These are phyloP conservation scores for Solanum etuberosum DNA, from an alignment of 257 asterid species.

Conservation along the genomic window DNA sequence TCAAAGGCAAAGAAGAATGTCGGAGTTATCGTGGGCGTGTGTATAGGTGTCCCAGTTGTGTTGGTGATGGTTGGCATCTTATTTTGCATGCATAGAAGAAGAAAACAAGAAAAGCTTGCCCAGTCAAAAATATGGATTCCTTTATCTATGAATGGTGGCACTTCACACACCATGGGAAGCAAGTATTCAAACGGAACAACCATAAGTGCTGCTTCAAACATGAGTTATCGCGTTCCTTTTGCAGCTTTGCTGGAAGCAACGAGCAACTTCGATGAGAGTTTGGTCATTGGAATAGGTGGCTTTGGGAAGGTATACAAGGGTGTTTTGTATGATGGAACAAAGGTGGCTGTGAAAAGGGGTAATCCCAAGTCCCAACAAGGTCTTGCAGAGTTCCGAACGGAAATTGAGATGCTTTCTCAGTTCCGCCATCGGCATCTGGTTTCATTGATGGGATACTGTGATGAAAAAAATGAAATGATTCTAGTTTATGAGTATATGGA, in stretches of 20 bases:
- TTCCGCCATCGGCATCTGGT: slow-evolving; percentile 81
- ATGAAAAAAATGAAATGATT: slow-evolving; percentile 74
- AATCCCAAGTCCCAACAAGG: slow-evolving; percentile 79
- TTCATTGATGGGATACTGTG: slow-evolving; percentile 72
- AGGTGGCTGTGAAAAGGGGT: slow-evolving; percentile 74
- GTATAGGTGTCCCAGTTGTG: slow-evolving; percentile 30
- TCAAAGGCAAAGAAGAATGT: slow-evolving; percentile 30
- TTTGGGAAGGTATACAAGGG: slow-evolving; percentile 87
- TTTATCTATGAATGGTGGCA: slow-evolving; percentile 45
- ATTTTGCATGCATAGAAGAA: slow-evolving; percentile 24
- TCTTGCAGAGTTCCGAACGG: slow-evolving; percentile 63
- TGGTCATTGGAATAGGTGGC: slow-evolving; percentile 76
- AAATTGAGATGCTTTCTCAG: slow-evolving; percentile 80
- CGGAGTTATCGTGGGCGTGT: slow-evolving; percentile 57
- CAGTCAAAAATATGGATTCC: slow-evolving; percentile 74
- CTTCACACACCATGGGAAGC: slow-evolving; percentile 79
- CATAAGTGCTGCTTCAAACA: slow-evolving; percentile 42
- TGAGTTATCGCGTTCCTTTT: slow-evolving; percentile 75
- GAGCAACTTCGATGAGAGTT: slow-evolving; percentile 53
- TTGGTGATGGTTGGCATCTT: slow-evolving; percentile 21
- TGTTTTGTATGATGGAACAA: slow-evolving; percentile 47
- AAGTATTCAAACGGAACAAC: slow-evolving; percentile 71
- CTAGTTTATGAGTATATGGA: slow-evolving; percentile 75
- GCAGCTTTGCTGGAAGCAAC: slow-evolving; percentile 66
- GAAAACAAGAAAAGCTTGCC: slow-evolving; percentile 27